Percentiles rank a stretch among this genome's conserved stretches.
Conservation (phyloP, 2,329 filamentous ascomycete genomes). For the Rachicladosporium sp. region DNA sequence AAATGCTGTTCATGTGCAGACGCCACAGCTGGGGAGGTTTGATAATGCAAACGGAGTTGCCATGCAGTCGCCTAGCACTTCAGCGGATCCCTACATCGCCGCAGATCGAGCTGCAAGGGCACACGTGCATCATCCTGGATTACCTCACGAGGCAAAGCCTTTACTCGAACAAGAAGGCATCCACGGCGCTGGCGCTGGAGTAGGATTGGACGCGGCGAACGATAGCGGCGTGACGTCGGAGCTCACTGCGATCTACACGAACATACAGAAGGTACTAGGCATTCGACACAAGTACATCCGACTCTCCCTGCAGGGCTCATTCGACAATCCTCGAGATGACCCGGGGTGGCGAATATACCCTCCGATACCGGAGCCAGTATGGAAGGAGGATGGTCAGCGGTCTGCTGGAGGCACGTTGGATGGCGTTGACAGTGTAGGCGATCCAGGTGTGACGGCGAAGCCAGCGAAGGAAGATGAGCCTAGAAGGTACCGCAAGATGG, state of each 20-base stretch:
- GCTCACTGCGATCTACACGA: conserved; percentile 73
- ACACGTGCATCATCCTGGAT: conserved; percentile 37
- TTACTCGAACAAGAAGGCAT: conserved; percentile 43
- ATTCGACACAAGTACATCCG: conserved; percentile 78
- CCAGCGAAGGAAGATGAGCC: conserved; percentile 16
- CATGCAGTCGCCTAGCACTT: conserved; percentile 2
- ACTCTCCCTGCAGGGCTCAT: conserved; percentile 67
- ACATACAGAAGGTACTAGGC: conserved; percentile 82
- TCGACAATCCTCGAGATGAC: conserved; percentile 80
- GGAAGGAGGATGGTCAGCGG: conserved; percentile 41
- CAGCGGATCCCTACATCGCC: conserved; percentile 23
- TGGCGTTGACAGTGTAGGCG: conserved; percentile 23
- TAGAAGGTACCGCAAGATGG: conserved; percentile 61
- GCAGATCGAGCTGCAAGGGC: conserved; percentile 37
- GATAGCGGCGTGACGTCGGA: conserved; percentile 76
- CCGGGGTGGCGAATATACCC: conserved; percentile 81
- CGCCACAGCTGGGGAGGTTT: conserved; percentile 19
- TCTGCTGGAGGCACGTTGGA: conserved; percentile 8
- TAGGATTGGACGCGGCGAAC: conserved; percentile 53
- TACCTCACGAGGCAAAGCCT: conserved; percentile 46
- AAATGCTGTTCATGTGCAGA: conserved; percentile 18
- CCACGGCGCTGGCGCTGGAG: conserved; percentile 45
- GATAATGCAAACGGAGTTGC: conserved; percentile 5
- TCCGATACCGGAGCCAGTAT: conserved; percentile 79
- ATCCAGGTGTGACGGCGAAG: conserved; percentile 14